Evolutionary conservation across 192 early-diverging fungal species (phyloP).

Genomic region (Coemansia sp.): DNA sequence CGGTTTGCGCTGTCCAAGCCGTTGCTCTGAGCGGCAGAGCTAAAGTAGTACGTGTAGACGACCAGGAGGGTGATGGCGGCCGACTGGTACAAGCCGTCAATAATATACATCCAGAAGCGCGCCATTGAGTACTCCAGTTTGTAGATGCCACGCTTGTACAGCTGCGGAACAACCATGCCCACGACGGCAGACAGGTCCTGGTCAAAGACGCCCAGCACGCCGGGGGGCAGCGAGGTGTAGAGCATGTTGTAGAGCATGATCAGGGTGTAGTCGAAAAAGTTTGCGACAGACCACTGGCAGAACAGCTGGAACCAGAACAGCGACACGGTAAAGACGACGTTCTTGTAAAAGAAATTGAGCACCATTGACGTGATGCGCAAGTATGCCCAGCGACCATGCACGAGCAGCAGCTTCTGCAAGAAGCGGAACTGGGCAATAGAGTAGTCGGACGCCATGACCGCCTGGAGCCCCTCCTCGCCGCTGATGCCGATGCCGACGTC

Average conservation of each 20-base stretch:
- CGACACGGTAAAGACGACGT: constrained; percentile 82
- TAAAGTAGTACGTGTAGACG: constrained; percentile 56
- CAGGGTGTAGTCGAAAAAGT: constrained; percentile 84
- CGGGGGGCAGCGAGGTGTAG: constrained; percentile 82
- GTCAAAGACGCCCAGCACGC: constrained; percentile 75
- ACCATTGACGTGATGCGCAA: constrained; percentile 81
- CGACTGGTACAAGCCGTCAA: constrained; percentile 73
- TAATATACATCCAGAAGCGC: constrained; percentile 72
- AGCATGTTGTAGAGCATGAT: constrained; percentile 85
- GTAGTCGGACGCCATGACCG: constrained; percentile 90
- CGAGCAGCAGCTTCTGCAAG: constrained; percentile 76
- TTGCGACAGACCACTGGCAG: constrained; percentile 76
- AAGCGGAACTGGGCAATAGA: constrained; percentile 89
- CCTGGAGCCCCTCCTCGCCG: constrained; percentile 93
- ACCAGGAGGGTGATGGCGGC: constrained; percentile 64
- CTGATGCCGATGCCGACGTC: constrained; percentile 93
- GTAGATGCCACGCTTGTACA: constrained; percentile 74
- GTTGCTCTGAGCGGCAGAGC: constrained; percentile 48
- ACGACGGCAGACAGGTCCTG: constrained; percentile 66
- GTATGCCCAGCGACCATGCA: constrained; percentile 94
- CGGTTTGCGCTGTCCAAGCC: constrained; percentile 58
- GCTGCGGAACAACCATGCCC: constrained; percentile 68
- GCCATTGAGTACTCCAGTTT: constrained; percentile 68
- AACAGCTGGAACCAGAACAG: constrained; percentile 91
- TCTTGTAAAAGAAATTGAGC: constrained; percentile 94